Percentiles rank a stretch among this genome's conserved stretches.
These are phyloP conservation scores for Lentinus polychrous DNA, from an alignment of 1,284 basidiomycete genomes.

Conservation along the genomic window DNA sequence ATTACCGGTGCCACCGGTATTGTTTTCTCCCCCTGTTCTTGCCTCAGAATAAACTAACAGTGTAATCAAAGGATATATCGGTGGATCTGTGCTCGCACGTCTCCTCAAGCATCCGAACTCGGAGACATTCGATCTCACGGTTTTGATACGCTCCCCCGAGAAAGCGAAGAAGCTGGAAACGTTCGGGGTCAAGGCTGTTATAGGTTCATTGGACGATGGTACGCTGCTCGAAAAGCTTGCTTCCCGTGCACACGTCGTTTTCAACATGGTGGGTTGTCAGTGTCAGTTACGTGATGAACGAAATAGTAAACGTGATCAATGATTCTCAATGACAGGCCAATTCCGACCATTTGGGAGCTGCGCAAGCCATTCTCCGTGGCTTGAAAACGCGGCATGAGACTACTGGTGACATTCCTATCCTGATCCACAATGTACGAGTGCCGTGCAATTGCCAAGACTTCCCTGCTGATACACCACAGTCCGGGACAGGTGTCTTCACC, in stretches of 20 bases:
- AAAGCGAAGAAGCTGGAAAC: slow-evolving; percentile 17
- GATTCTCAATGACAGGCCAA: slow-evolving; percentile 37
- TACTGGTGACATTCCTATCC: slow-evolving; percentile 34
- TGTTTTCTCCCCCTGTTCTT: too few species aligned
- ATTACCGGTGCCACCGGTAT: too few species aligned
- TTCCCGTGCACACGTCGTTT: slow-evolving; percentile 15
- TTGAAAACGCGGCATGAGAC: slow-evolving; percentile 34
- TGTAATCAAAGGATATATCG: slow-evolving; percentile 26
- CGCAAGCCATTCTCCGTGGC: slow-evolving; percentile 37
- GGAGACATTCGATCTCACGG: slow-evolving; percentile 17
- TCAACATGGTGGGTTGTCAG: slow-evolving; percentile 10
- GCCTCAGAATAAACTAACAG: too few species aligned
- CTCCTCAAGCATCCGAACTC: slow-evolving; percentile 17
- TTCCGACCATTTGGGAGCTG: slow-evolving; percentile 32
- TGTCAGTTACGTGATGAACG: too few species aligned
- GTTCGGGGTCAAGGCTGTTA: slow-evolving; percentile 17
- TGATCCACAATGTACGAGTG: slow-evolving; percentile 44
- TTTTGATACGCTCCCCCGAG: slow-evolving; percentile 16
- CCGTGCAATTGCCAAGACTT: not conserved
- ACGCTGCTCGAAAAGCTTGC: slow-evolving; percentile 13
- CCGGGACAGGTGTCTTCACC: slow-evolving; percentile 19
- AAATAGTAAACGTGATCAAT: too few species aligned
- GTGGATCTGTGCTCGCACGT: slow-evolving; percentile 18
- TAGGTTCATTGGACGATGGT: slow-evolving; percentile 16
- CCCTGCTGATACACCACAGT: not conserved